A percentile compares a stretch with the other conserved stretches of the same genome.
These are phyloP conservation scores for Pichia terricola DNA, from an alignment of 1,139 yeast genomes.

Conservation along the genomic window DNA sequence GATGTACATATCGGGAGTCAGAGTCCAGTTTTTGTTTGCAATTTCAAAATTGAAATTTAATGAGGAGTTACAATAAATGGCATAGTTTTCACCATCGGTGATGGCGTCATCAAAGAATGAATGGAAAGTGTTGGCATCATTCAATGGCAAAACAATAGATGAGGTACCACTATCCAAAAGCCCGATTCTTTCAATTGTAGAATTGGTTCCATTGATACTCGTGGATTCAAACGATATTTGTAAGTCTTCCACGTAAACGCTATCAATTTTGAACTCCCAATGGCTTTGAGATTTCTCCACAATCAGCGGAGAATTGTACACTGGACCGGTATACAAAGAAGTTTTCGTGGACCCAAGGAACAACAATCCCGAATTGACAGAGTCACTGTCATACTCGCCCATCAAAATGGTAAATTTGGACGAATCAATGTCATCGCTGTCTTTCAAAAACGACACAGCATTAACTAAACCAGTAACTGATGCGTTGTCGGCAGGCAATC, in stretches of 20 bases:
- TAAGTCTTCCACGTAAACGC: slow-evolving; percentile 28
- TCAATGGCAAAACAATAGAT: slow-evolving; percentile 45
- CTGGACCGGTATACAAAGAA: slow-evolving; percentile 34
- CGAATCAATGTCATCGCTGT: slow-evolving; percentile 27
- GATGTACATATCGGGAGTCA: slow-evolving; percentile 37
- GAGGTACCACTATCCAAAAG: slow-evolving; percentile 64
- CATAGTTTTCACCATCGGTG: slow-evolving; percentile 51
- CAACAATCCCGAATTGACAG: slow-evolving; percentile 33
- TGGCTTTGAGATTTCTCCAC: slow-evolving; percentile 32
- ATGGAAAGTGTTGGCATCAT: slow-evolving; percentile 47
- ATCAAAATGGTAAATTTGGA: slow-evolving; percentile 35
- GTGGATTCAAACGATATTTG: slow-evolving; percentile 26
- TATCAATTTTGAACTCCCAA: slow-evolving; percentile 44
- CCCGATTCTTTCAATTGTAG: slow-evolving; percentile 31
- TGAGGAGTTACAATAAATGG: slow-evolving; percentile 47
- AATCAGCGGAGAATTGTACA: slow-evolving; percentile 32
- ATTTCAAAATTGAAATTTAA: slow-evolving; percentile 31
- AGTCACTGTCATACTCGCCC: slow-evolving; percentile 27
- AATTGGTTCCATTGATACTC: slow-evolving; percentile 12
- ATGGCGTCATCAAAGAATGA: slow-evolving; percentile 38
- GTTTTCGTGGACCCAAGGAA: slow-evolving; percentile 35
- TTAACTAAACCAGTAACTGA: slow-evolving; percentile 28
- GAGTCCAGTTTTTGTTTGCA: slow-evolving; percentile 34
- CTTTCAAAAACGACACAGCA: slow-evolving; percentile 30
- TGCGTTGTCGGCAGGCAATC: slow-evolving; percentile 37